phyloP scores from a whole-genome alignment of 768 basidiomycete genomes.

The Naganishia randhawae region DNA sequence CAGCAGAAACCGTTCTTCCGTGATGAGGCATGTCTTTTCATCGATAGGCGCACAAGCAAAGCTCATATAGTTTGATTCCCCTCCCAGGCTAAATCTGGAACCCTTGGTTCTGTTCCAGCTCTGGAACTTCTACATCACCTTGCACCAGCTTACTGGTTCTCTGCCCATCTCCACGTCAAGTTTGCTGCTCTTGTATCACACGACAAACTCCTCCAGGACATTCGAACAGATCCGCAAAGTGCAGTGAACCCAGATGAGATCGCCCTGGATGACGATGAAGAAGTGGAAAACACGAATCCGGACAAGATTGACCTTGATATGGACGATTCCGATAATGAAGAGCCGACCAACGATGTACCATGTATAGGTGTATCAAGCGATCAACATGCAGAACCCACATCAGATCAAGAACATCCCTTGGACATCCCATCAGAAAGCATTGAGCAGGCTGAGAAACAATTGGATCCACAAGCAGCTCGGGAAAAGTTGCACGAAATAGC shows the following conservation, averaged over 20 bases:
- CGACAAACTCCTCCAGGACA: conserved; percentile 3
- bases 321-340: conserved; percentile 31
- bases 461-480: conserved; percentile 14
- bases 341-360: conserved; percentile 20
- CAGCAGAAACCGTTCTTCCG: conserved; percentile 73
- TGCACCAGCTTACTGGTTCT: conserved; percentile 82
- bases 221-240: conserved; percentile 49
- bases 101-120: conserved; percentile 80
- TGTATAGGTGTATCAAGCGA: conserved; percentile 18
- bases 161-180: conserved; percentile 83
- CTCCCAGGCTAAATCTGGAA: conserved; percentile 57
- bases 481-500: conserved; percentile 17
- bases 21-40: conserved; percentile 55
- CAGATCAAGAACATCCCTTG: not conserved
- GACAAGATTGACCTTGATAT: conserved; percentile 29
- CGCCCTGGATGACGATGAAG: conserved; percentile 35
- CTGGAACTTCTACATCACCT: conserved; percentile 70
- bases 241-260: conserved; percentile 48
- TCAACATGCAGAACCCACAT: not conserved
- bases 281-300: conserved; percentile 16
- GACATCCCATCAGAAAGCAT: conserved; percentile 36
- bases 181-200: conserved; percentile 64
- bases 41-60: not conserved
- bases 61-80: not conserved
- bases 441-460: conserved; percentile 43